phyloP scores from a whole-genome alignment of 2,329 filamentous ascomycete species.

The Pseudocercospora vitis region DNA sequence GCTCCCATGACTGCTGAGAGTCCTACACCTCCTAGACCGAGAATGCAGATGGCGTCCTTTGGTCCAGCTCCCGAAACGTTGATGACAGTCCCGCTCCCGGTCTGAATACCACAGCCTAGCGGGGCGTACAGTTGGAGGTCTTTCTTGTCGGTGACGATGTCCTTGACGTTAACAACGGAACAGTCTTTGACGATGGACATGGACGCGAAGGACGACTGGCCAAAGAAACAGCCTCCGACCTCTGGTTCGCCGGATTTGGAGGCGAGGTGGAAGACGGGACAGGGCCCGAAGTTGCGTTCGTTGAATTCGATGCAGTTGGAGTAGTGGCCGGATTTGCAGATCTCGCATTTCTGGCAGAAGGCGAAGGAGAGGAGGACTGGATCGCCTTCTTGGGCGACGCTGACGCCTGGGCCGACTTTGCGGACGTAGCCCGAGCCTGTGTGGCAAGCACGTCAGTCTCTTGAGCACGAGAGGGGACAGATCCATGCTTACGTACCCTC shows the following conservation, averaged over 20 bases:
- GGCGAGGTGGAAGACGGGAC: constrained; percentile 32
- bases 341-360: constrained; percentile 50
- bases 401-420: constrained; percentile 45
- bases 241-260: constrained; percentile 30
- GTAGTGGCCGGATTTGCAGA: constrained; percentile 48
- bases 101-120: constrained; percentile 51
- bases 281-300: constrained; percentile 46
- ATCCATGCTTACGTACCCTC: no score
- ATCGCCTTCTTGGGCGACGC: constrained; percentile 46
- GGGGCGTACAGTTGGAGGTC: constrained; percentile 48
- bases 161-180: constrained; percentile 46
- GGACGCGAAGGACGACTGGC: constrained; percentile 49
- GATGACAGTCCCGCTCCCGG: constrained; percentile 45
- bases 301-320: constrained; percentile 54
- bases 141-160: constrained; percentile 40
- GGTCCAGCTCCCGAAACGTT: constrained; percentile 43
- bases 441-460: no score
- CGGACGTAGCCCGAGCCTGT: constrained; percentile 51
- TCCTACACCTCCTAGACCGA: constrained; percentile 51
- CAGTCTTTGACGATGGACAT: constrained; percentile 43
- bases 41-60: constrained; percentile 43
- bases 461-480: no score
- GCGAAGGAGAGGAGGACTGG: constrained; percentile 51
- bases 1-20: constrained; percentile 52
- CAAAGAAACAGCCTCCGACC: constrained; percentile 49